Conservation (phyloP, 2,329 filamentous ascomycete genomes). For the Cadophora sp. region DNA sequence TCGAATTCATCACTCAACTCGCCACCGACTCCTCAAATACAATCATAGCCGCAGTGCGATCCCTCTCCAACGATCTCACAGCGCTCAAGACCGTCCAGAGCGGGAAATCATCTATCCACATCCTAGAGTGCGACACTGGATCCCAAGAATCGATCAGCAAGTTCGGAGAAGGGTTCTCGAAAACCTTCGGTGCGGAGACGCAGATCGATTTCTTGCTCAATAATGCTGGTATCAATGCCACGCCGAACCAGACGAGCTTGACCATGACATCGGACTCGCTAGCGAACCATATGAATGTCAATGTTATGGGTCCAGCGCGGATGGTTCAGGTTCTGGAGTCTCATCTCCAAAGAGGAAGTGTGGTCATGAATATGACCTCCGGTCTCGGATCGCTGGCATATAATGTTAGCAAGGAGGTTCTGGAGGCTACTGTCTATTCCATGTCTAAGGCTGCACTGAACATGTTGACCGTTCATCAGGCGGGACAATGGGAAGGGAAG, state of each 20-base stretch:
- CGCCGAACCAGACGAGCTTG: conserved; percentile 48
- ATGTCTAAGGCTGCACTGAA: conserved; percentile 35
- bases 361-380: conserved; percentile 35
- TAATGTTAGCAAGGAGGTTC: conserved; percentile 2
- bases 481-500: conserved; percentile 9
- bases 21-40: conserved; percentile 44
- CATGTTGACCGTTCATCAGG: conserved; percentile 31
- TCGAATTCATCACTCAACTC: conserved; percentile 34
- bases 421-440: conserved; percentile 26
- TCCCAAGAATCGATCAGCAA: conserved; percentile 46
- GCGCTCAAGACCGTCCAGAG: conserved; percentile 42
- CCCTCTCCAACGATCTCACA: conserved; percentile 40
- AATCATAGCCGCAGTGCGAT: conserved; percentile 51
- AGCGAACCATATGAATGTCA: conserved; percentile 51
- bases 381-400: conserved; percentile 18
- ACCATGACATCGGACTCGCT: conserved; percentile 49
- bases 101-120: conserved; percentile 45
- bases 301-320: conserved; percentile 56
- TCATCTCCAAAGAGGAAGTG: conserved; percentile 22
- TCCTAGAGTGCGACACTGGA: conserved; percentile 51
- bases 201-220: conserved; percentile 53
- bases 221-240: conserved; percentile 51
- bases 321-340: conserved; percentile 48
- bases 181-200: conserved; percentile 38
- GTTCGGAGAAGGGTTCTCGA: conserved; percentile 46